phyloP scores from a whole-genome alignment of 768 basidiomycete genomes.

The Mycena amicta region DNA sequence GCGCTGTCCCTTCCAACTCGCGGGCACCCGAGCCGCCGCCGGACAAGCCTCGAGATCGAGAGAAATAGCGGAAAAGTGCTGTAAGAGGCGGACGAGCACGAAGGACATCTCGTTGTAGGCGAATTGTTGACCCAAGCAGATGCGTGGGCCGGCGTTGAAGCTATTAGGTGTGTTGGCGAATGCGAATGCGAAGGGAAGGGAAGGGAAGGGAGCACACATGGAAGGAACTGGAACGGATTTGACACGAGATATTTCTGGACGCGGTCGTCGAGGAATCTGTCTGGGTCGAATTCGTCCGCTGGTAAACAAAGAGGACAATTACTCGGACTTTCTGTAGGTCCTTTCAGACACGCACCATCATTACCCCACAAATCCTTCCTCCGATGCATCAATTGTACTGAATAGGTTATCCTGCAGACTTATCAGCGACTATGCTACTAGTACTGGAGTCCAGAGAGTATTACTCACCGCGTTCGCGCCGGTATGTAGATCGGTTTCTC shows the following conservation, averaged over 20 bases:
- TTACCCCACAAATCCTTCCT: conserved; percentile 51
- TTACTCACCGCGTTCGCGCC: conserved; percentile 26
- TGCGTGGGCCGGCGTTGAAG: not conserved
- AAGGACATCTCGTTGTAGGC: conserved; percentile 1
- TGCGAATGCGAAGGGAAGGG: not conserved
- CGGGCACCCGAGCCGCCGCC: not conserved
- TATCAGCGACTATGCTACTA: too few relatives aligned
- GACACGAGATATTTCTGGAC: not conserved
- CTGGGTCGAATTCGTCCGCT: not conserved
- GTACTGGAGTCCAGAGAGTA: not conserved
- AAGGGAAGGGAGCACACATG: not conserved
- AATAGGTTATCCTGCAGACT: conserved; percentile 31
- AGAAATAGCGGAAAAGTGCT: not conserved
- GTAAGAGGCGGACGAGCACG: not conserved
- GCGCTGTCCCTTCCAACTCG: not conserved
- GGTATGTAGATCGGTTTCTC: conserved; percentile 41
- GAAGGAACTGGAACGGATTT: not conserved
- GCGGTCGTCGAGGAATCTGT: not conserved
- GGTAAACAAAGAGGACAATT: not conserved
- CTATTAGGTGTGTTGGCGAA: too few relatives aligned
- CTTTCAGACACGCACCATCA: conserved; percentile 36
- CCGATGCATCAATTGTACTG: conserved; percentile 37
- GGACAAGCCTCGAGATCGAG: not conserved
- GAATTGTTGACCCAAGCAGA: not conserved
- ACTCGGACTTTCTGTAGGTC: not conserved